phyloP scores from a whole-genome alignment of 2,329 filamentous ascomycete genomes.

The Orbilia javanica region DNA sequence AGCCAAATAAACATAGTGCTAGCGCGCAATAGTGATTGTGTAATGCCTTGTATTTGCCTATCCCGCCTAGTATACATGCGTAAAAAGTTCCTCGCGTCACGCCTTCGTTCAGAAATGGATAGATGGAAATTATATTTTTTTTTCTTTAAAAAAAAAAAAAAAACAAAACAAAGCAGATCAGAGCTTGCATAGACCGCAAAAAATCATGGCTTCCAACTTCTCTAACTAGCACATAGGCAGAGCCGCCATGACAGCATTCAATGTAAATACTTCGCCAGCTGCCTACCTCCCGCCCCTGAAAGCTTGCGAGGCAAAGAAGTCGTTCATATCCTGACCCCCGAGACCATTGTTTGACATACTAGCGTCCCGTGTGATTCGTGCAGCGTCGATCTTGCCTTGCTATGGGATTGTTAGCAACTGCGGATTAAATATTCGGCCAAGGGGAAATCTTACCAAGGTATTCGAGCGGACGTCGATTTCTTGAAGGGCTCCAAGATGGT shows the following conservation, averaged over 20 bases:
- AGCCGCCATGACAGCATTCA: neutral
- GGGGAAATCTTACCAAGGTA: constrained; percentile 38
- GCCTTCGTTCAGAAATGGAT: constrained; percentile 19
- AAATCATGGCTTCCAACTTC: constrained; percentile 25
- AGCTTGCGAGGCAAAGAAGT: constrained; percentile 54
- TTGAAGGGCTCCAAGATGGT: constrained; percentile 90
- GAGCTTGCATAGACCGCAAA: constrained; percentile 10
- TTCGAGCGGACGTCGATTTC: constrained; percentile 77
- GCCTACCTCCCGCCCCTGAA: constrained; percentile 45
- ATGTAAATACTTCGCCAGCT: neutral
- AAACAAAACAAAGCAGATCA: neutral
- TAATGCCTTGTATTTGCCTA: constrained; percentile 21
- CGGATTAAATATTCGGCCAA: neutral
- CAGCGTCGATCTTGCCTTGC: constrained; percentile 56
- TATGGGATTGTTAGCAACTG: neutral
- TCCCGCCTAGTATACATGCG: constrained; percentile 39
- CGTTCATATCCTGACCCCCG: constrained; percentile 57
- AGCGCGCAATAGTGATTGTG: neutral
- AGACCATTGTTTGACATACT: constrained; percentile 53
- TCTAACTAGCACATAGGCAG: constrained; percentile 23
- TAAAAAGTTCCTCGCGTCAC: constrained; percentile 16
- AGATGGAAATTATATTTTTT: neutral
- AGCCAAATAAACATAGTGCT: neutral
- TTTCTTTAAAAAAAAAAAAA: constrained; percentile 5
- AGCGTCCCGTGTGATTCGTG: constrained; percentile 36